Evolutionary conservation across 2,329 filamentous ascomycete genomes (phyloP).

Genomic region (Gaeumannomyces sp.): DNA sequence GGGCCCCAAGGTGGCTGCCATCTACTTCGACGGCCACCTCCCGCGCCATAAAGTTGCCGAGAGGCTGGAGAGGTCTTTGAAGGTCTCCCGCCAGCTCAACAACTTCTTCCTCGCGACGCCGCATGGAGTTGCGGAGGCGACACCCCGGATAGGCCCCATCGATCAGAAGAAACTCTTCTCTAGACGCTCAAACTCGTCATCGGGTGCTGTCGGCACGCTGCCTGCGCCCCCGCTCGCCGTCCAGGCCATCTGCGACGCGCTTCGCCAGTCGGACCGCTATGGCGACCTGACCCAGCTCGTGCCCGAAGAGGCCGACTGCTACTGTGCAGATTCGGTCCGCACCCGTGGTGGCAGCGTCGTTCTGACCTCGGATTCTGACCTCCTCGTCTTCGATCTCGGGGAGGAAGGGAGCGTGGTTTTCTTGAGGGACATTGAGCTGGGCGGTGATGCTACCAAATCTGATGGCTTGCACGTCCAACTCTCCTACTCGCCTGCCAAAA

Average conservation of each 20-base stretch:
- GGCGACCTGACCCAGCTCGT: slow-evolving; percentile 49
- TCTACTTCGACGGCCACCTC: slow-evolving; percentile 83
- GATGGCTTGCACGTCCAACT: slow-evolving; percentile 15
- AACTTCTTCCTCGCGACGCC: slow-evolving; percentile 34
- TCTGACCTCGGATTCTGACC: slow-evolving; percentile 81
- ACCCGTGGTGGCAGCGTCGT: slow-evolving; percentile 44
- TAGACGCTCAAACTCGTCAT: neutral
- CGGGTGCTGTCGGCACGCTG: slow-evolving; percentile 15
- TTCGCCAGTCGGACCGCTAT: slow-evolving; percentile 42
- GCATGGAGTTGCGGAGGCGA: slow-evolving; percentile 19
- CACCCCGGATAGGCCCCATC: slow-evolving; percentile 20
- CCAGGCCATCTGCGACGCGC: slow-evolving; percentile 65
- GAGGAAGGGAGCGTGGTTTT: slow-evolving; percentile 57
- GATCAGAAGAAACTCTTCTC: slow-evolving; percentile 8
- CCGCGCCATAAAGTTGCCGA: slow-evolving; percentile 59
- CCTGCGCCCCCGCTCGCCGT: slow-evolving; percentile 63
- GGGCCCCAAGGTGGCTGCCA: slow-evolving; percentile 36
- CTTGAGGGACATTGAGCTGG: slow-evolving; percentile 54
- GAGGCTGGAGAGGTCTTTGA: slow-evolving; percentile 54
- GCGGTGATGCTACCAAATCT: neutral
- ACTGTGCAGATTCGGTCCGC: slow-evolving; percentile 63
- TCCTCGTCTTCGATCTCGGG: slow-evolving; percentile 69
- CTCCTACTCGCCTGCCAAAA: slow-evolving; percentile 16
- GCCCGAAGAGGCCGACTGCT: slow-evolving; percentile 78
- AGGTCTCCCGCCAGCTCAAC: slow-evolving; percentile 50